phyloP scores from a whole-genome alignment of 495 filamentous ascomycete genomes.

The Aspergillus conjunctus region DNA sequence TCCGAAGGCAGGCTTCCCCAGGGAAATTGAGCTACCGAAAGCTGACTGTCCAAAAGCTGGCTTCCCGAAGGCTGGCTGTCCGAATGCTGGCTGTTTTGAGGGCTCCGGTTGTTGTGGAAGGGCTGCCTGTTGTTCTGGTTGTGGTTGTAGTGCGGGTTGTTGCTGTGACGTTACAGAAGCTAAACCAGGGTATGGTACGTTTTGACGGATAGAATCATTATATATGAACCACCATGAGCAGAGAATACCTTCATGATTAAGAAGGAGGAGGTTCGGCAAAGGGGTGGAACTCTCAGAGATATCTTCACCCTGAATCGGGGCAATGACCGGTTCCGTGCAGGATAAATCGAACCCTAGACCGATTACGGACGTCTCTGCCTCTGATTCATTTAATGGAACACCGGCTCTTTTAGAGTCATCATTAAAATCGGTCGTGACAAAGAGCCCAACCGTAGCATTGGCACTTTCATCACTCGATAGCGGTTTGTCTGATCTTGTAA shows the following conservation, averaged over 20 bases:
- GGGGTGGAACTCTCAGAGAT: conserved; percentile 76
- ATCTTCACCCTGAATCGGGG: conserved; percentile 76
- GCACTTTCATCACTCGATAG: conserved; percentile 62
- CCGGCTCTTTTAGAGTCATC: conserved; percentile 78
- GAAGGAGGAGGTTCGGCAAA: conserved; percentile 79
- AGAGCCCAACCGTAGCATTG: conserved; percentile 62
- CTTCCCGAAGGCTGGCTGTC: conserved; percentile 41
- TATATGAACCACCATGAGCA: conserved; percentile 90
- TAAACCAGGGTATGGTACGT: conserved; percentile 71
- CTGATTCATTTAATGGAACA: conserved; percentile 71
- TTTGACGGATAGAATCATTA: conserved; percentile 75
- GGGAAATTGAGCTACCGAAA: conserved; percentile 49
- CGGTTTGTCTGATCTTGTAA: conserved; percentile 70
- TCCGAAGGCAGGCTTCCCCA: conserved; percentile 38
- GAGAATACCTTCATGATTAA: conserved; percentile 88
- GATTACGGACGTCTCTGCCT: conserved; percentile 75
- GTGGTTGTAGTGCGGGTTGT: conserved; percentile 23
- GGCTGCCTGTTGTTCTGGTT: conserved; percentile 27
- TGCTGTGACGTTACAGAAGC: conserved; percentile 45
- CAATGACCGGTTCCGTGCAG: conserved; percentile 70
- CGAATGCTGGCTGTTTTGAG: conserved; percentile 42
- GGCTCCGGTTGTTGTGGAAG: conserved; percentile 34
- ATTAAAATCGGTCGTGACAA: conserved; percentile 69
- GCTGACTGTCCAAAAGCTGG: conserved; percentile 29
- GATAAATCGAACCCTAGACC: conserved; percentile 84